A percentile compares a stretch with the other conserved stretches of the same genome.
Evolutionary conservation across 2,329 filamentous ascomycete genomes (phyloP).

Genomic region (Mollisiaceae sp.): DNA sequence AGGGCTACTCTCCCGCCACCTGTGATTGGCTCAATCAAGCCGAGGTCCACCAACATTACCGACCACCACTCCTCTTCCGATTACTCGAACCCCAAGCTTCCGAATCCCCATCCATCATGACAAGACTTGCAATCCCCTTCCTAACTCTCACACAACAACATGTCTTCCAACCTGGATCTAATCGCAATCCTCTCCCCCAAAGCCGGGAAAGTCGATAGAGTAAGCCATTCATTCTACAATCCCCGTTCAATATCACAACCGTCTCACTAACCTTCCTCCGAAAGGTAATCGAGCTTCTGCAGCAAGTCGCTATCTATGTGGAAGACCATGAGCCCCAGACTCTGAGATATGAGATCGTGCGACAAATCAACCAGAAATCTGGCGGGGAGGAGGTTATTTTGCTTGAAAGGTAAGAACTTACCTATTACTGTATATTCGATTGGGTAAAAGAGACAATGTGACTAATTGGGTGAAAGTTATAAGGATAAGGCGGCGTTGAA

Average conservation of each 20-base stretch:
- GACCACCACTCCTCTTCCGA: background rate
- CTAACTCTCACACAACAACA: conserved; percentile 13
- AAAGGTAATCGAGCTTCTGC: conserved; percentile 38
- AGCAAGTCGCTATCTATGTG: conserved; percentile 30
- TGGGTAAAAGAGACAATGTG: background rate
- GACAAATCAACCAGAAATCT: conserved; percentile 35
- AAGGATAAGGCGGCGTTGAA: conserved; percentile 37
- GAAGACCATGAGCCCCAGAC: conserved; percentile 38
- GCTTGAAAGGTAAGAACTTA: conserved; percentile 36
- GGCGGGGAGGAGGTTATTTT: conserved; percentile 39
- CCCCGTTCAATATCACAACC: background rate
- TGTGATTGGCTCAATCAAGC: conserved; percentile 3
- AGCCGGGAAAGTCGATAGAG: conserved; percentile 38
- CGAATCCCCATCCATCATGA: background rate
- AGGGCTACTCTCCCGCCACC: background rate
- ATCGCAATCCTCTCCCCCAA: conserved; percentile 37
- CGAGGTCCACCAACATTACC: background rate
- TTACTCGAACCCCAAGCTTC: background rate
- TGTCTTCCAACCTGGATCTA: conserved; percentile 34
- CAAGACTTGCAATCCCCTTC: background rate
- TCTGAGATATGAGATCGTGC: conserved; percentile 36
- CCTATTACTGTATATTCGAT: background rate
- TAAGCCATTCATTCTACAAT: too few relatives aligned
- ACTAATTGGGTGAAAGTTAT: conserved; percentile 34
- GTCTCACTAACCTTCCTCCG: background rate